These are phyloP conservation scores for Amphichorda felina DNA, from an alignment of 2,329 filamentous ascomycete genomes.

Conservation along the genomic window DNA sequence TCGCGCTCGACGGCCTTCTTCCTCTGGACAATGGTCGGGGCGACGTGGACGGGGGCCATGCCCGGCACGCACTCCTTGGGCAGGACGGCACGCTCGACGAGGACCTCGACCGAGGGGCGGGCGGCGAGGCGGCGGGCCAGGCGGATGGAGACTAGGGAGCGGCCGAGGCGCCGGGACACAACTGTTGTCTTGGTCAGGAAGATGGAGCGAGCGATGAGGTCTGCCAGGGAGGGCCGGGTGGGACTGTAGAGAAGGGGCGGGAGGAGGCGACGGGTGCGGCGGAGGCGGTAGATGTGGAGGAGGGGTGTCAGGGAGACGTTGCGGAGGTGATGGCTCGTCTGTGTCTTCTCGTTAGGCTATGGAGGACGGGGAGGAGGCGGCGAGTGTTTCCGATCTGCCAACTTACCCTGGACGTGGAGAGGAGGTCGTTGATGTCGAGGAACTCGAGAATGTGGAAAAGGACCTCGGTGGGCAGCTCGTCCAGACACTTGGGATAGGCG, in stretches of 20 bases:
- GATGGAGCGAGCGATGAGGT: slow-evolving; percentile 52
- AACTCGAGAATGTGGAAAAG: slow-evolving; percentile 42
- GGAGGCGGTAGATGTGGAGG: slow-evolving; percentile 50
- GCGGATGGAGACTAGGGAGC: slow-evolving; percentile 53
- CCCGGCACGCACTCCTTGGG: slow-evolving; percentile 50
- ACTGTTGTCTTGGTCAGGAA: slow-evolving; percentile 56
- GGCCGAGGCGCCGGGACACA: slow-evolving; percentile 49
- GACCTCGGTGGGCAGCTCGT: slow-evolving; percentile 40
- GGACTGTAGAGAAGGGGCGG: slow-evolving; percentile 43
- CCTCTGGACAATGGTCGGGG: slow-evolving; percentile 50
- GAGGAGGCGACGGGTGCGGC: slow-evolving; percentile 40
- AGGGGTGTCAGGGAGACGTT: slow-evolving; percentile 51
- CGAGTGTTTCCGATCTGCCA: no score
- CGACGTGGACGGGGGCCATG: slow-evolving; percentile 28
- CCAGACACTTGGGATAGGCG: no score
- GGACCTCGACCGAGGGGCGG: slow-evolving; percentile 44
- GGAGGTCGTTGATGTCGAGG: slow-evolving; percentile 44
- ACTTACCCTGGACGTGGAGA: slow-evolving; percentile 44
- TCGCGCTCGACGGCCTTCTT: slow-evolving; percentile 54
- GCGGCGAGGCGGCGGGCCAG: slow-evolving; percentile 48
- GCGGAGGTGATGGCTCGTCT: slow-evolving; percentile 53
- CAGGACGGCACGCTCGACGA: slow-evolving; percentile 53
- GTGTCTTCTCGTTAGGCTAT: slow-evolving; percentile 1
- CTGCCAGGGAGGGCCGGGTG: slow-evolving; percentile 44
- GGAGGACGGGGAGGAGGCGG: no score